Conservation (phyloP, 805 yeast genomes). For the Clavispora santaluciae region DNA sequence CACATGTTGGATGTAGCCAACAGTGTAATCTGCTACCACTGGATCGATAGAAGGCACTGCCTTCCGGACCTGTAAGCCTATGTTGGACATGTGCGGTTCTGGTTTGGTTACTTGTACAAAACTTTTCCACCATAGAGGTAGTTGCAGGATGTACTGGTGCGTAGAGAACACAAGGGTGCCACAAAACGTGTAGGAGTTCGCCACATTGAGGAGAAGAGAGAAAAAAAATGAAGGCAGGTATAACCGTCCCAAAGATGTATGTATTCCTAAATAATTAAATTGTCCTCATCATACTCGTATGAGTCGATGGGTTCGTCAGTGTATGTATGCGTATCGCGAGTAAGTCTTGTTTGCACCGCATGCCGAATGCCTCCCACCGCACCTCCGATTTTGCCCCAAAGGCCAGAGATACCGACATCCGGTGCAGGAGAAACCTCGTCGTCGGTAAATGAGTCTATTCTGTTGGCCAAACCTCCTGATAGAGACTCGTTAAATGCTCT, state of each 20-base stretch:
- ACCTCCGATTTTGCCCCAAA: constrained; percentile 28
- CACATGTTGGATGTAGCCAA: constrained; percentile 83
- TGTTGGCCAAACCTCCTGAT: constrained; percentile 8
- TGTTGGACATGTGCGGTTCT: constrained; percentile 30
- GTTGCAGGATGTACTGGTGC: constrained; percentile 4
- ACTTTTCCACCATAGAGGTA: background rate
- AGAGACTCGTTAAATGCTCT: constrained; percentile 20
- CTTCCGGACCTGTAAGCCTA: constrained; percentile 63
- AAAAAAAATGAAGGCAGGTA: background rate
- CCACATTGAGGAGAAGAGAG: too few relatives aligned
- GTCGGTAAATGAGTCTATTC: constrained; percentile 19
- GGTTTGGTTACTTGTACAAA: background rate
- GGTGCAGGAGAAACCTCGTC: constrained; percentile 3
- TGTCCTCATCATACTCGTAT: constrained; percentile 31
- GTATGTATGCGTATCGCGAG: constrained; percentile 7
- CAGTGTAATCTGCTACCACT: constrained; percentile 82
- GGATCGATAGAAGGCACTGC: constrained; percentile 86
- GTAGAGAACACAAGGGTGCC: background rate
- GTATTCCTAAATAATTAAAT: constrained; percentile 22
- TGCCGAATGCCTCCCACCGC: constrained; percentile 20
- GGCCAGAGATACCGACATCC: background rate
- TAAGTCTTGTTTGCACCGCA: constrained; percentile 15
- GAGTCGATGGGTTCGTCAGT: constrained; percentile 28
- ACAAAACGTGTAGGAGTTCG: background rate
- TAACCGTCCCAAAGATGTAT: too few relatives aligned